phyloP scores from a whole-genome alignment of 1,139 yeast species.

The Wickerhamiella pararugosa region DNA sequence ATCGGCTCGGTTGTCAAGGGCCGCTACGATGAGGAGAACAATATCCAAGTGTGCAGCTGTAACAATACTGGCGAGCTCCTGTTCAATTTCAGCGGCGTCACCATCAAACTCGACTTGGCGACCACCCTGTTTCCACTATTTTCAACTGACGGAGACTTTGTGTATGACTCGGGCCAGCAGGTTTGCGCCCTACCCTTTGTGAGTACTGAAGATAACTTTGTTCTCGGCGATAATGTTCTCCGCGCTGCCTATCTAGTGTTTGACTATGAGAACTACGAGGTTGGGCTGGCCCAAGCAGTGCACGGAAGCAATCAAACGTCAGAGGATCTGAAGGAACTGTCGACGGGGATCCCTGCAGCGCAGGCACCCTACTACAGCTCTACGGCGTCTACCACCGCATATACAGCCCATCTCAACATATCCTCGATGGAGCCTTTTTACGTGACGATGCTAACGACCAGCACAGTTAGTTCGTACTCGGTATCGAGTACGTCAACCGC shows the following conservation, averaged over 20 bases:
- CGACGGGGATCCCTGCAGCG: not conserved
- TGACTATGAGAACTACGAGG: conserved; percentile 44
- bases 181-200: conserved; percentile 5
- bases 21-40: conserved; percentile 1
- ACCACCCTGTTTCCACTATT: not conserved
- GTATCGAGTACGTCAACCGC: too few relatives aligned
- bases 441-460: not conserved
- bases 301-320: too few relatives aligned
- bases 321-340: not conserved
- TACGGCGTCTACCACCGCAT: conserved; percentile 1
- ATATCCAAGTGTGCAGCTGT: not conserved
- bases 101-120: not conserved
- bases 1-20: conserved; percentile 17
- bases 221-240: conserved; percentile 53
- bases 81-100: conserved; percentile 3
- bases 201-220: conserved; percentile 12
- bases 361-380: conserved; percentile 6
- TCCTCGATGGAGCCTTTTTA: not conserved
- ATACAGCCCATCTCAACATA: not conserved
- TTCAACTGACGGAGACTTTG: not conserved
- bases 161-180: not conserved
- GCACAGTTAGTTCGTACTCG: not conserved
- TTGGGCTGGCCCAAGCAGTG: conserved; percentile 44
- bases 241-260: conserved; percentile 54
- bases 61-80: not conserved